phyloP scores from a whole-genome alignment of 2,329 filamentous ascomycete species.

The Pyrenochaeta sp. region DNA sequence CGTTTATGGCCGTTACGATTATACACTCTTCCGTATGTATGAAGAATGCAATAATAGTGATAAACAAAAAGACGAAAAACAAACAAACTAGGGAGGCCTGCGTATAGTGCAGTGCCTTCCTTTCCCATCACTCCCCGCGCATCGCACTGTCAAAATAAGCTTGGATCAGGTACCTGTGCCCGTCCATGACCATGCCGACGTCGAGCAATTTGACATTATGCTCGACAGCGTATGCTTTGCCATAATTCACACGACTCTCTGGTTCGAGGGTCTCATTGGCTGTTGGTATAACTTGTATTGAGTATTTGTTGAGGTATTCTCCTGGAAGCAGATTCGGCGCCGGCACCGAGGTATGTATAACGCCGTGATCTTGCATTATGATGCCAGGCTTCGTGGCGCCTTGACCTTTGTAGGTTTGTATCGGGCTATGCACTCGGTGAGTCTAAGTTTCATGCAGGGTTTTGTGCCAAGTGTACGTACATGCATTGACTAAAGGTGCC shows the following conservation, averaged over 20 bases:
- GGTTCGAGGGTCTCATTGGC: conserved; percentile 37
- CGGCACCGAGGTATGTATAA: conserved; percentile 29
- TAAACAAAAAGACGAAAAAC: not conserved
- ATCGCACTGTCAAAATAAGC: conserved; percentile 2
- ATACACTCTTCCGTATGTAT: too few relatives aligned
- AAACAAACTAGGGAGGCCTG: not conserved
- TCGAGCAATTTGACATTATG: conserved; percentile 52
- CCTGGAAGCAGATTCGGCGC: conserved; percentile 5
- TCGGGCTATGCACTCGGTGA: conserved; percentile 18
- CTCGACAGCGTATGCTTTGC: conserved; percentile 52
- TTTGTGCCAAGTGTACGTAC: conserved; percentile 9
- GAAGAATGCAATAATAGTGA: too few relatives aligned
- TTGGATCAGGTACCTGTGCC: conserved; percentile 2
- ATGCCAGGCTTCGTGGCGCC: conserved; percentile 23
- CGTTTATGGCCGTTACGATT: too few relatives aligned
- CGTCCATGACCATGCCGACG: conserved; percentile 25
- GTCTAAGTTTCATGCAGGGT: not conserved
- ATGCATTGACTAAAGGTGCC: conserved; percentile 27
- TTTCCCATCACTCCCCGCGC: not conserved
- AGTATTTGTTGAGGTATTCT: conserved; percentile 45
- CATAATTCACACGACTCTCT: conserved; percentile 52
- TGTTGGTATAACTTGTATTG: conserved; percentile 42
- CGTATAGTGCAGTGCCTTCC: conserved; percentile 3
- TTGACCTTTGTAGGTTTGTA: conserved; percentile 30
- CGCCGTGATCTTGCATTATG: conserved; percentile 24